phyloP scores from a whole-genome alignment of 2,329 filamentous ascomycete genomes.

The Neopestalotiopsis sp. region DNA sequence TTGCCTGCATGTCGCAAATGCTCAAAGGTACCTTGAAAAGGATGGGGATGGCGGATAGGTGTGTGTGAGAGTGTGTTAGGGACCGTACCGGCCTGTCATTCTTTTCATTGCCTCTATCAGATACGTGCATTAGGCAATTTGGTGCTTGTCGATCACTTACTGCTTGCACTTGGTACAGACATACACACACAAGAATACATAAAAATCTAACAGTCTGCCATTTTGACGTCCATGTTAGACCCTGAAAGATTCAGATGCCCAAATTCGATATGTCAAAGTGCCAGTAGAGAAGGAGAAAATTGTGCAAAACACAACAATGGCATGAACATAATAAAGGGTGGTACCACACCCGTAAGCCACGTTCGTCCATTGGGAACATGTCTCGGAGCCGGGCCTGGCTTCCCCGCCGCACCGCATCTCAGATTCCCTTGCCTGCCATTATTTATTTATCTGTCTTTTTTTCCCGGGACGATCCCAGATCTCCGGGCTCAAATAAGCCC shows the following conservation, averaged over 20 bases:
- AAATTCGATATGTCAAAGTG: background rate
- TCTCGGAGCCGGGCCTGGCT: background rate
- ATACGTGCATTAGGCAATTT: slow-evolving; percentile 1
- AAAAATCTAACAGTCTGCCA: no score
- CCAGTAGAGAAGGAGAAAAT: background rate
- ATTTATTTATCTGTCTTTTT: background rate
- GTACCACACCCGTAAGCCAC: background rate
- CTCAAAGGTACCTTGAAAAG: background rate
- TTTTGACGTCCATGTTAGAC: no score
- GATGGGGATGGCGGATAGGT: background rate
- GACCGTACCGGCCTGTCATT: background rate
- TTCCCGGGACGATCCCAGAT: background rate
- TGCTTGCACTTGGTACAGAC: background rate
- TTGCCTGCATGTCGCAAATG: background rate
- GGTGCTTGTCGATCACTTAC: background rate
- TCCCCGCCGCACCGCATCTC: background rate
- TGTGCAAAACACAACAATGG: background rate
- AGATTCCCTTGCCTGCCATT: background rate
- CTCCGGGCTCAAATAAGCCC: background rate
- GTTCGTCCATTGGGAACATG: background rate
- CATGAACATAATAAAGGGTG: background rate
- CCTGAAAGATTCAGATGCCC: no score
- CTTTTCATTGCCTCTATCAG: background rate
- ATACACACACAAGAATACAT: no score
- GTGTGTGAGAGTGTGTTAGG: background rate